Evolutionary conservation across 2,329 filamentous ascomycete species (phyloP).

Genomic region (Arthrobotrys sphaeroides): DNA sequence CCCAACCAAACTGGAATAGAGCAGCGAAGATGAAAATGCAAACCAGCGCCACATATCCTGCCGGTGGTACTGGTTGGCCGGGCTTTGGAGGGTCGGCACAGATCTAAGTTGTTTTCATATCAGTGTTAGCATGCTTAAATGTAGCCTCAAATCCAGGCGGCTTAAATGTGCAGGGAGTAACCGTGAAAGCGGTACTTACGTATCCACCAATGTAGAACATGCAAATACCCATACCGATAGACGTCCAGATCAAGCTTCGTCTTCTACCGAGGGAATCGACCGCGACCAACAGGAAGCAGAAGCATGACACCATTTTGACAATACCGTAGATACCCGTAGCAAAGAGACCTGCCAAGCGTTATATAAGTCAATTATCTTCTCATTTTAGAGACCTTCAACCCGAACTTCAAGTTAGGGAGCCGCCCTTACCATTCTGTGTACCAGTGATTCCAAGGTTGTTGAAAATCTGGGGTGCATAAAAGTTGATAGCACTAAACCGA

Average conservation of each 20-base stretch:
- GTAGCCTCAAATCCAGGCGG: no score
- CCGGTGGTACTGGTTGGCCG: constrained; percentile 68
- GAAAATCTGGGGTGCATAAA: constrained; percentile 77
- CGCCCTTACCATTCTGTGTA: constrained; percentile 57
- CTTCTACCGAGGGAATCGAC: constrained; percentile 76
- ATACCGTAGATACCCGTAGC: constrained; percentile 79
- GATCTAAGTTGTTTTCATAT: no score
- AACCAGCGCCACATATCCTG: constrained; percentile 75
- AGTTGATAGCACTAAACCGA: constrained; percentile 68
- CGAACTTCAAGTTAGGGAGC: background rate
- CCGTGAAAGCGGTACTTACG: constrained; percentile 8
- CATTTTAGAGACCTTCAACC: no score
- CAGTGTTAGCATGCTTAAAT: no score
- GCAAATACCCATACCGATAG: constrained; percentile 69
- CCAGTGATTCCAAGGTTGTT: constrained; percentile 70
- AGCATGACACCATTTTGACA: constrained; percentile 73
- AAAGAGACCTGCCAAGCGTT: constrained; percentile 74
- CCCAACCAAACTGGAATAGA: constrained; percentile 77
- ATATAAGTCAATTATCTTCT: no score
- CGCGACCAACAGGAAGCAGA: constrained; percentile 72
- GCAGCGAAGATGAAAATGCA: constrained; percentile 78
- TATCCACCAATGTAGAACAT: constrained; percentile 80
- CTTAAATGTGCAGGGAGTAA: no score
- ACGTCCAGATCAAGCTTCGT: constrained; percentile 71
- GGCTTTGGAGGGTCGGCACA: constrained; percentile 69